phyloP scores from a whole-genome alignment of 768 basidiomycete species.

The Tulasnella sp. region DNA sequence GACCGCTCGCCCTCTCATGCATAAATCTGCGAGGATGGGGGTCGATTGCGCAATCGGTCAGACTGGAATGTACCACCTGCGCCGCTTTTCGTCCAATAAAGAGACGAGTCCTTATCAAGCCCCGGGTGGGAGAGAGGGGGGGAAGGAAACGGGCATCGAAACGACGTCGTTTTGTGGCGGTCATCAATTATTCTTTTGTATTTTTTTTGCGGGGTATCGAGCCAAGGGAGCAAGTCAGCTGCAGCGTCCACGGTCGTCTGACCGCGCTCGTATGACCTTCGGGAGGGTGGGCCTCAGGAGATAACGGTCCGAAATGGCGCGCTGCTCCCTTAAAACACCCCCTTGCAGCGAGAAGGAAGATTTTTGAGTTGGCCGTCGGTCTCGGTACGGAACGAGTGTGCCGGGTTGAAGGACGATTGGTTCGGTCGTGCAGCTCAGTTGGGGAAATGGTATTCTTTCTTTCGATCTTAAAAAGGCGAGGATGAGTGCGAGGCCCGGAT shows the following conservation, averaged over 20 bases:
- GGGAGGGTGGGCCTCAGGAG: background rate
- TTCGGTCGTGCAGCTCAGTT: background rate
- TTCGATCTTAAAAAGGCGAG: background rate
- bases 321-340: background rate
- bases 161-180: background rate
- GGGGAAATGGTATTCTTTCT: background rate
- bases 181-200: background rate
- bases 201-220: background rate
- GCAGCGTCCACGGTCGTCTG: background rate
- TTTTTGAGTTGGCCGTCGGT: constrained; percentile 12
- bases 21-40: background rate
- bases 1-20: no score
- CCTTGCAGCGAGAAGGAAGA: background rate
- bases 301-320: background rate
- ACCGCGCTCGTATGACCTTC: constrained; percentile 9
- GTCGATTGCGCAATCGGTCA: background rate
- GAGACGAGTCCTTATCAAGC: background rate
- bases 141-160: background rate
- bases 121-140: background rate
- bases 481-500: background rate
- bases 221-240: constrained; percentile 10
- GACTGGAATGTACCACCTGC: background rate
- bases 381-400: constrained; percentile 5
- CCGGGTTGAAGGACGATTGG: background rate
- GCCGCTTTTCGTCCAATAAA: background rate